Evolutionary conservation across 169 alveolate genomes (phyloP).

Genomic region (Plasmodium sp.): DNA sequence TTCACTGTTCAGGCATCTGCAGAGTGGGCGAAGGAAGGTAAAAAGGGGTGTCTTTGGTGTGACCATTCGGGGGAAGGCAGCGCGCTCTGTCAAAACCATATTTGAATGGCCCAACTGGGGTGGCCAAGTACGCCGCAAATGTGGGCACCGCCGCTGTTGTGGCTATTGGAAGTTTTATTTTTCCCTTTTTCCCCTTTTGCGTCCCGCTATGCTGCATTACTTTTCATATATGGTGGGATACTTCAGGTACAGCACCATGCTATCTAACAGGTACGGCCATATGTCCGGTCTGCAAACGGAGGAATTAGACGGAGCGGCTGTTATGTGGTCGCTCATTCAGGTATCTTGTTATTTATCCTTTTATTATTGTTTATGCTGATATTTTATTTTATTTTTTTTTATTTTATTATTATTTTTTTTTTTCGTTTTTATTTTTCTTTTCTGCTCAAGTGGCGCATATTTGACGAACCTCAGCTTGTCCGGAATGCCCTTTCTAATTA

Average conservation of each 20-base stretch:
- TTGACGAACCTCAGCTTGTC: conserved; percentile 79
- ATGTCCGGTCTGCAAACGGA: conserved; percentile 24
- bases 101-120: background rate
- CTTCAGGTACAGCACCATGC: conserved; percentile 47
- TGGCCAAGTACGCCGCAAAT: background rate
- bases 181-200: background rate
- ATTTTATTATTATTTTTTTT: background rate
- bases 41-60: background rate
- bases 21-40: background rate
- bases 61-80: background rate
- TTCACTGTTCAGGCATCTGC: conserved; percentile 76
- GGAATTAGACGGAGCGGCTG: background rate
- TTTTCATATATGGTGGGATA: conserved; percentile 72
- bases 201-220: background rate
- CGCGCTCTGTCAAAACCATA: background rate
- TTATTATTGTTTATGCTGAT: background rate
- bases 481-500: conserved; percentile 86
- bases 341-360: background rate
- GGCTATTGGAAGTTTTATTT: background rate
- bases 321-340: background rate
- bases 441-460: background rate
- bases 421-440: background rate
- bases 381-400: background rate
- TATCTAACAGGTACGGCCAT: conserved; percentile 71
- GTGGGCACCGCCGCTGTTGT: background rate